Base-by-base conservation (phyloP, 1,284 basidiomycete genomes). In the Ceratobasidium theobromae region DNA sequence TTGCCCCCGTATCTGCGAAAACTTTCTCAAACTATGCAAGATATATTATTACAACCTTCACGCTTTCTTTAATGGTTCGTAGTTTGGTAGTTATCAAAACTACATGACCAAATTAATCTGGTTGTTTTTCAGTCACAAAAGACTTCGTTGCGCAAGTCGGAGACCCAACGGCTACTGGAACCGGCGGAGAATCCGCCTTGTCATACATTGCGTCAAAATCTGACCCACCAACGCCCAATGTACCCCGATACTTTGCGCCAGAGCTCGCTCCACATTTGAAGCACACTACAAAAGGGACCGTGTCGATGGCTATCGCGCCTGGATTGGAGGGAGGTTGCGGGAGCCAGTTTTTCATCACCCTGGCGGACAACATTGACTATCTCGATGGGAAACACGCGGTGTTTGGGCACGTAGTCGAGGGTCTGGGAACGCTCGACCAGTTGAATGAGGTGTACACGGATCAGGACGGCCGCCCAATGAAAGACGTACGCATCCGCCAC, bases 11-110 rank as follows among this genome's bases (percentile, higher is more conserved):
- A 92, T 89, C 35, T 94, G 90, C 78, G 85, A 92, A 76, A 99
- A 98, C 82, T 98, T 98, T 75, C 84, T 99, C 69, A 98, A 99
- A 76, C 82, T 99, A 62, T 98, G 95, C 79, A 96, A 96, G 79
- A 82, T 92, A 69, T 97, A 98, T 76, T 96, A 96, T 76, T 98
- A 97, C 81, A 95, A 94, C 75, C 79, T 97, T 70, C 91, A 94
- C 75, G 92, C 93, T 0, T 98, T 99, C 80, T 97, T 97, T 82
- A 97, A 98, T 78, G 92, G 93, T 65, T 11, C 21, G 46, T 93
- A 69, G 65, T 86, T 77, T 38, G 3, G 12, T 41, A 54, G 30
- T 38, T 27, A 12, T 35, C 41, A 14, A 32, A 32, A 16, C 5
- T n/a, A 30, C 14, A 9, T 49, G 25, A 14, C 9, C 12, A 67